Evolutionary conservation across 2,329 filamentous ascomycete species (phyloP).

Genomic region (Fusarium tuaranense): DNA sequence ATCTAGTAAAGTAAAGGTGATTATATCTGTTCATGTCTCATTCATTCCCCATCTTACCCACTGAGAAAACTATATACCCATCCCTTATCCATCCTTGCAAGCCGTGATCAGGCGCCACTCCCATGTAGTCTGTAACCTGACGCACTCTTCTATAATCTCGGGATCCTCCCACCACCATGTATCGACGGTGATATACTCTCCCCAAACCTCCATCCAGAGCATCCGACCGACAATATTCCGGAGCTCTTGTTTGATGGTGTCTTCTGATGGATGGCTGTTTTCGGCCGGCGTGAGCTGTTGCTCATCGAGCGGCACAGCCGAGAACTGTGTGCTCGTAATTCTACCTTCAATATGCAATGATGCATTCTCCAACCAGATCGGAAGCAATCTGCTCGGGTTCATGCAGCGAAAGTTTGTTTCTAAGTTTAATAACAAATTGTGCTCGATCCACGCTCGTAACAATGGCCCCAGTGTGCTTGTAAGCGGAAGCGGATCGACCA

Average conservation of each 20-base stretch:
- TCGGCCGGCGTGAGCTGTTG: conserved; percentile 25
- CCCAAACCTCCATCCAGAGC: conserved; percentile 73
- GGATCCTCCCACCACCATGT: conserved; percentile 73
- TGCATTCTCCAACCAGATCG: conserved; percentile 68
- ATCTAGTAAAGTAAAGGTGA: neutral
- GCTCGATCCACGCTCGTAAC: conserved; percentile 70
- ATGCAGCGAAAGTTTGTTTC: conserved; percentile 69
- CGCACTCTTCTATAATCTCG: conserved; percentile 65
- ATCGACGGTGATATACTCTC: conserved; percentile 59
- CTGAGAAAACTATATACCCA: neutral
- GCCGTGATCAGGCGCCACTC: conserved; percentile 68
- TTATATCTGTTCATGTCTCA: neutral
- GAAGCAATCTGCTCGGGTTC: conserved; percentile 68
- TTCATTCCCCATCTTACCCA: neutral
- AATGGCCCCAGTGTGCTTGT: conserved; percentile 65
- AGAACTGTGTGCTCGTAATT: conserved; percentile 59
- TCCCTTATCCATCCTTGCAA: conserved; percentile 56
- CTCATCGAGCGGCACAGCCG: conserved; percentile 51
- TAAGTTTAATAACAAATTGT: conserved; percentile 68
- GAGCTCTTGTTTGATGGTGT: conserved; percentile 57
- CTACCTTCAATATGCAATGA: conserved; percentile 60
- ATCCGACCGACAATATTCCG: conserved; percentile 64
- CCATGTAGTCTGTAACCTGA: conserved; percentile 65
- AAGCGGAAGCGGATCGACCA: conserved; percentile 72
- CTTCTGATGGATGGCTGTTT: conserved; percentile 38